These are phyloP conservation scores for Trifolium repens DNA, from an alignment of 306 rosid genomes.

Conservation along the genomic window DNA sequence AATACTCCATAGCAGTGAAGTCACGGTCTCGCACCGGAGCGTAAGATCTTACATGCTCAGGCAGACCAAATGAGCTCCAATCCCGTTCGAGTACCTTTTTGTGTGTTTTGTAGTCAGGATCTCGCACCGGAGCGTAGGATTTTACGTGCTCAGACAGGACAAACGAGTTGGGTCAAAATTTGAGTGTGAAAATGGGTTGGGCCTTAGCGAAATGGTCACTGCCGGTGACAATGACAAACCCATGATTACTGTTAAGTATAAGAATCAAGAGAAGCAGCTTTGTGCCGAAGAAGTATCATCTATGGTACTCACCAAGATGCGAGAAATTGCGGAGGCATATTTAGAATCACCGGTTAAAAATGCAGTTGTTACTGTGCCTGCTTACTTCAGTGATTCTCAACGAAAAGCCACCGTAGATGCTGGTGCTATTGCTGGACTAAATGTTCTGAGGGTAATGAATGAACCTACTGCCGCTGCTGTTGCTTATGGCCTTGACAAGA, in stretches of 20 bases:
- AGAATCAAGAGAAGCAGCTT: not conserved
- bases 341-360: not conserved
- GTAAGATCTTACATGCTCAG: no score
- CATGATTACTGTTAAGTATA: not conserved
- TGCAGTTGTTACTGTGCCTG: not conserved
- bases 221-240: not conserved
- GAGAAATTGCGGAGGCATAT: not conserved
- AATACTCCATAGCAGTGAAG: no score
- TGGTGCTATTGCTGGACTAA: not conserved
- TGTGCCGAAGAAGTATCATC: conserved; percentile 3
- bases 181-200: no score
- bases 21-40: no score
- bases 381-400: not conserved
- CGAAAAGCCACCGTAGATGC: not conserved
- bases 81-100: no score
- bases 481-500: conserved; percentile 17
- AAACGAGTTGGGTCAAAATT: no score
- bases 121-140: no score
- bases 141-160: no score
- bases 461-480: conserved; percentile 4
- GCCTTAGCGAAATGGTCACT: not conserved
- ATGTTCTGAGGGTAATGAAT: not conserved
- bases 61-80: no score
- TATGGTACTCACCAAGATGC: not conserved
- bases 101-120: no score